Conservation (phyloP, 441 rosid genomes). For the Pelargonium australe region DNA sequence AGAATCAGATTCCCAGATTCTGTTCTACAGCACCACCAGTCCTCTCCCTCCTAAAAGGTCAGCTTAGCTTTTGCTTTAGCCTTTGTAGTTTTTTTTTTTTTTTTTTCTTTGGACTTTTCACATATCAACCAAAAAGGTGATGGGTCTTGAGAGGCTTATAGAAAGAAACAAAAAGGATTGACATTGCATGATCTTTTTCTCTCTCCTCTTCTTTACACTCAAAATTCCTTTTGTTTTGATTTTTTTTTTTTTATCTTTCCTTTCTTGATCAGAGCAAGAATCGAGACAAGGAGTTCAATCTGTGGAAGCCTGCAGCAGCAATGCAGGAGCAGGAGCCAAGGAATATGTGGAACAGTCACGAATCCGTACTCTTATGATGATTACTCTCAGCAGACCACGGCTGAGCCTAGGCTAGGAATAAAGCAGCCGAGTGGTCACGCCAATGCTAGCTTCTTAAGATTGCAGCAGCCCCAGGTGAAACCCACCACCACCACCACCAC, state of each 20-base stretch:
- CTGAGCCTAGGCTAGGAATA: slow-evolving; percentile 18
- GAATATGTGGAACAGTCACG: slow-evolving; percentile 34
- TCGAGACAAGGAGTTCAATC: slow-evolving; percentile 46
- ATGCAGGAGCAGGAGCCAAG: slow-evolving; percentile 39
- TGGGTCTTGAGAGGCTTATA: slow-evolving; percentile 4
- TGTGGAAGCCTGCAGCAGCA: slow-evolving; percentile 33
- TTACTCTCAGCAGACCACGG: slow-evolving; percentile 22
- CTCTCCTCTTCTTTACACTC: slow-evolving; percentile 5
- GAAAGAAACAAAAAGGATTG: slow-evolving; percentile 30
- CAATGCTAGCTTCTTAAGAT: slow-evolving; percentile 26
- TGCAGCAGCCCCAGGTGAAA: slow-evolving; percentile 24
- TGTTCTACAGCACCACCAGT: slow-evolving; percentile 14
- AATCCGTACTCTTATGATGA: slow-evolving; percentile 39
- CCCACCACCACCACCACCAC: slow-evolving; percentile 13
- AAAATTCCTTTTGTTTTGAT: slow-evolving; percentile 17
- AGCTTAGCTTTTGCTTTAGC: slow-evolving; percentile 15
- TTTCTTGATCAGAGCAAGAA: slow-evolving; percentile 36
- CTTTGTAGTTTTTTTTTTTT: not conserved
- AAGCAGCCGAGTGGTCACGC: slow-evolving; percentile 25
- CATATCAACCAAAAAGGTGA: not conserved
- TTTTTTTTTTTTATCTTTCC: slow-evolving; percentile 1
- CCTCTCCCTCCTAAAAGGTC: slow-evolving; percentile 46
- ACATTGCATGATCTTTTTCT: slow-evolving; percentile 25
- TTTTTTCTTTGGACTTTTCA: not conserved
- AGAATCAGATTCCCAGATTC: slow-evolving; percentile 41